Evolutionary conservation across 2,329 filamentous ascomycete species (phyloP).

Genomic region (Cladosporium sp.): DNA sequence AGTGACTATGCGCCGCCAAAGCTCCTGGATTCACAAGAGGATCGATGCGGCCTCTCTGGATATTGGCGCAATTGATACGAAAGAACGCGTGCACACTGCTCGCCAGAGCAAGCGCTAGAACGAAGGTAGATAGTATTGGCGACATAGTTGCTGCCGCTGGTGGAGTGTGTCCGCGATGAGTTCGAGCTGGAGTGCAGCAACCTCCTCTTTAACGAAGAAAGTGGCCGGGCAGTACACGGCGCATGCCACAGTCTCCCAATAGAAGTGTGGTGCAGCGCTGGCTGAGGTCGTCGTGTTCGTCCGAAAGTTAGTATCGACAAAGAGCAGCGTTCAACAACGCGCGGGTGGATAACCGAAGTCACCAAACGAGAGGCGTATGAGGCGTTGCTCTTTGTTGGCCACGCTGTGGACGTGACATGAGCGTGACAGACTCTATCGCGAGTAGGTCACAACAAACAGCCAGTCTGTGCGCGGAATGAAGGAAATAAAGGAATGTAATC

Average conservation of each 20-base stretch:
- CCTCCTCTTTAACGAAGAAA: not conserved
- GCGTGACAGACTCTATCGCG: not conserved
- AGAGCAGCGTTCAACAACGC: not conserved
- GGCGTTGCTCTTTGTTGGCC: slow-evolving; percentile 1
- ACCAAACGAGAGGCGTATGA: not conserved
- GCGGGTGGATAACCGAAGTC: not conserved
- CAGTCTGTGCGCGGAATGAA: slow-evolving; percentile 6
- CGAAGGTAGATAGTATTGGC: slow-evolving; percentile 8
- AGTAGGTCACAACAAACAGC: slow-evolving; percentile 13
- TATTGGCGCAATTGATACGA: slow-evolving; percentile 39
- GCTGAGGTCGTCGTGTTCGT: not conserved
- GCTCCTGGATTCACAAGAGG: slow-evolving; percentile 39
- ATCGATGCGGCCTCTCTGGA: slow-evolving; percentile 42
- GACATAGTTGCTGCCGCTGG: slow-evolving; percentile 16
- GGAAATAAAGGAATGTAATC: slow-evolving; percentile 17
- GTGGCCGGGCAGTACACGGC: not conserved
- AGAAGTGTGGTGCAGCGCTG: not conserved
- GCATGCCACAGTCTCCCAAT: not conserved
- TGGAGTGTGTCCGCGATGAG: not conserved
- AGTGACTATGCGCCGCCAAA: slow-evolving; percentile 38
- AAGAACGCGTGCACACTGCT: slow-evolving; percentile 38
- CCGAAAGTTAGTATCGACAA: not conserved
- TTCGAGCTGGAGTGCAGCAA: not conserved
- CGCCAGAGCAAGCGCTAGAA: slow-evolving; percentile 2
- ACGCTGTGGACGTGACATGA: not conserved